Evolutionary conservation across 2,329 filamentous ascomycete species (phyloP).

Genomic region (Calonectria fujianensis): DNA sequence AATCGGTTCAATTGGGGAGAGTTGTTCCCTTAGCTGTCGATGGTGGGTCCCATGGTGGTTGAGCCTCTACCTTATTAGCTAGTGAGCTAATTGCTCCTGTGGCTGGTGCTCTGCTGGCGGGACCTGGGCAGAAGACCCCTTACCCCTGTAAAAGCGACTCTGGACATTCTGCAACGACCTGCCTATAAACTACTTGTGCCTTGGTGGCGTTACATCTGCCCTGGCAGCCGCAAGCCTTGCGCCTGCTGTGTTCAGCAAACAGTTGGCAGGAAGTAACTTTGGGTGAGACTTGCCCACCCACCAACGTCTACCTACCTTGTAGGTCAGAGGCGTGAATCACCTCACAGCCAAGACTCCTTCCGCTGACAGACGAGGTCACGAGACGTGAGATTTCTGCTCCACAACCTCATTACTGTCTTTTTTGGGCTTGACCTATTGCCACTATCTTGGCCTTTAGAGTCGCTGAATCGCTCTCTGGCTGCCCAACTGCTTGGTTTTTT

Average conservation of each 20-base stretch:
- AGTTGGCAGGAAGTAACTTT: not conserved
- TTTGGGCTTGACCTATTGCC: not conserved
- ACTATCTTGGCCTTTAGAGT: not conserved
- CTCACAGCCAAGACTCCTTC: not conserved
- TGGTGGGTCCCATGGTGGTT: conserved; percentile 38
- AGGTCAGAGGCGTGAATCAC: conserved; percentile 12
- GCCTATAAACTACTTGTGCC: conserved; percentile 8
- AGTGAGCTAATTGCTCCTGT: conserved; percentile 26
- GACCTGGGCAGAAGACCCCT: not conserved
- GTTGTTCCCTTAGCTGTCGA: conserved; percentile 26
- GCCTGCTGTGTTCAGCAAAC: not conserved
- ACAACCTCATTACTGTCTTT: not conserved
- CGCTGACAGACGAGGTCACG: conserved; percentile 13
- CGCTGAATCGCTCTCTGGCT: not conserved
- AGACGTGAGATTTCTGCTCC: conserved; percentile 6
- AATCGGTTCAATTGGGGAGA: conserved; percentile 21
- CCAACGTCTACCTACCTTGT: conserved; percentile 1
- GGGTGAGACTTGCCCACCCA: conserved; percentile 1
- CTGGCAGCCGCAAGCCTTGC: conserved; percentile 12
- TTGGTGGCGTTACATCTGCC: conserved; percentile 29
- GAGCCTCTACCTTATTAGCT: conserved; percentile 34
- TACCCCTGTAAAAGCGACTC: not conserved
- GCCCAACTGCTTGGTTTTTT: not conserved
- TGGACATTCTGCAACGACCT: not conserved
- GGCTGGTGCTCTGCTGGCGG: conserved; percentile 38